Base-by-base conservation (phyloP, 2,329 filamentous ascomycete genomes). In the Diatrype stigma region DNA sequence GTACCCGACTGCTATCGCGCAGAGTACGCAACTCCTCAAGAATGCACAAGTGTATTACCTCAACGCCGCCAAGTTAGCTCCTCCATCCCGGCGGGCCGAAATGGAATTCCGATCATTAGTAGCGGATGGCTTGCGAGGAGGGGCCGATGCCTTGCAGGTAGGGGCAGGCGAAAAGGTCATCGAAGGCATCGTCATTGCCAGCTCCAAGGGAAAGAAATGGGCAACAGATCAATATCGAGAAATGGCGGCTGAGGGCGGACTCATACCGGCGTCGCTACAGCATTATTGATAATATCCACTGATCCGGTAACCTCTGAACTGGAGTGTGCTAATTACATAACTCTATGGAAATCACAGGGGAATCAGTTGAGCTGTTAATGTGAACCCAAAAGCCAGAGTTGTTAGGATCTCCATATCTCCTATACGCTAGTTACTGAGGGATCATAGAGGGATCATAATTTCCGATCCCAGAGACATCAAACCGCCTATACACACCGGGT, bases 41-140 rank as follows among this genome's bases (percentile, higher is more conserved):
- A 59, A 65, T 47, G 64, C 65, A 1, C 59, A 61, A 32, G 60
- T 66, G 3, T 67, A 64, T 51, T 68, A 67, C 47, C 59, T 61
- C 21, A 68, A 68, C 42, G 64, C 65, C 6, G 56, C 57, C 44
- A 63, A 59, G 46, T 52, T 68, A 5, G 46, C 51, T 11, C 45
- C 51, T 11, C 45, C 22, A 6, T 51, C 54, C 10, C 45, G 34
- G n/a, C n/a, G 60, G 59, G 37, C 50, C 58, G 32, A 59, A 51
- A 34, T 56, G 6, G 35, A 32, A 3, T 34, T 62, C 44, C 57
- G 57, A 21, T 54, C 47, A 2, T 46, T 42, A 8, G 56, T 62
- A 14, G 56, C 58, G 4, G 51, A 52, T 17, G 51, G 55, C 23
- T 35, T 62, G 23, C 47, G 52, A 11, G 46, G 49, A 6, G 51